phyloP scores from a whole-genome alignment of 495 filamentous ascomycete genomes.

The Stereocaulon alpinum region DNA sequence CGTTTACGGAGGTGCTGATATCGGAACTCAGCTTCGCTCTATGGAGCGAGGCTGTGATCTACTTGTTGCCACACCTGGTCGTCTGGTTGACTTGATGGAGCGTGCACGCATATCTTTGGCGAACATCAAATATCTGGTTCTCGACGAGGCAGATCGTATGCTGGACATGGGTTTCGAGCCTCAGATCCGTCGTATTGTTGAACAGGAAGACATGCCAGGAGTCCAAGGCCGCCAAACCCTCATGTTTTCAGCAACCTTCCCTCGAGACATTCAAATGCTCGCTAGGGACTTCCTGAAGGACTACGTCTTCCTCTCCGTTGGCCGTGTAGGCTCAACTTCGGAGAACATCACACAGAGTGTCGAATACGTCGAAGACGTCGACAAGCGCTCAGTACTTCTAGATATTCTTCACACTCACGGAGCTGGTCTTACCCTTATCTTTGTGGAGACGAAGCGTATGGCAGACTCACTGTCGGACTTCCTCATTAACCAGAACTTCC shows the following conservation, averaged over 20 bases:
- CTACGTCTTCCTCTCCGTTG: slow-evolving; percentile 96
- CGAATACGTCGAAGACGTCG: slow-evolving; percentile 91
- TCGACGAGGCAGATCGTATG: slow-evolving; percentile 99
- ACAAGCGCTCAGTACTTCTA: slow-evolving; percentile 95
- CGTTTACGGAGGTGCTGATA: slow-evolving; percentile 98
- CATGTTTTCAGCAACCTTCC: slow-evolving; percentile 99
- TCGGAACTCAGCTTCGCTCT: slow-evolving; percentile 88
- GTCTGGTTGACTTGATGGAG: slow-evolving; percentile 95
- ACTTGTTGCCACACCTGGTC: slow-evolving; percentile 91
- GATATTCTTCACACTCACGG: slow-evolving; percentile 96
- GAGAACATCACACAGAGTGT: slow-evolving; percentile 99
- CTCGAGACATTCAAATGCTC: slow-evolving; percentile 97
- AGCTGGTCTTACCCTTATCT: slow-evolving; percentile 86
- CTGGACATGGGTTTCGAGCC: slow-evolving; percentile 99
- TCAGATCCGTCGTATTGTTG: slow-evolving; percentile 95
- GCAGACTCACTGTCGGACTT: slow-evolving; percentile 95
- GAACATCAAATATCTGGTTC: slow-evolving; percentile 98
- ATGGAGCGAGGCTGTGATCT: slow-evolving; percentile 98
- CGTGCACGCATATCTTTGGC: slow-evolving; percentile 91
- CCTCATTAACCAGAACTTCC: slow-evolving; percentile 94
- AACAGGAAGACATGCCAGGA: slow-evolving; percentile 92
- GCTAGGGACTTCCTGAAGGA: slow-evolving; percentile 96
- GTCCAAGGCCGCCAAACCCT: slow-evolving; percentile 85
- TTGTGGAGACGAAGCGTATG: slow-evolving; percentile 99
- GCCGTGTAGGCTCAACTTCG: slow-evolving; percentile 97